These are phyloP conservation scores for Sanguinoderma infundibulare DNA, from an alignment of 1,284 basidiomycete species.

Conservation along the genomic window DNA sequence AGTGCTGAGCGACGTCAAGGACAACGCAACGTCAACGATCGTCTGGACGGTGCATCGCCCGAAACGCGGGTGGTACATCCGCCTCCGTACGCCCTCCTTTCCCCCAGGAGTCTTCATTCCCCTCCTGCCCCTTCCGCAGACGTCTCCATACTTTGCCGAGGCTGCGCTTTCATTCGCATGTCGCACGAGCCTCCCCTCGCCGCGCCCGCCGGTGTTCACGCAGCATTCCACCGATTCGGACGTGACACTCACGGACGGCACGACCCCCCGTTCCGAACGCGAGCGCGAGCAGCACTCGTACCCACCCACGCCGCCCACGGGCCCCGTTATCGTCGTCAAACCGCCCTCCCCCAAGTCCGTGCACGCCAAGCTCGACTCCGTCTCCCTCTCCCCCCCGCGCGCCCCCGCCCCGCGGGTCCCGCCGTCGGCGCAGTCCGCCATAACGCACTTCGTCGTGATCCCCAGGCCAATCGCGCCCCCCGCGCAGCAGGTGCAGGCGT, in stretches of 20 bases:
- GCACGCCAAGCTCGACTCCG: conserved; percentile 44
- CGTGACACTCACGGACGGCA: conserved; percentile 35
- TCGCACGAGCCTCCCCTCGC: conserved; percentile 49
- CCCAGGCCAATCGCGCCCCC: conserved; percentile 46
- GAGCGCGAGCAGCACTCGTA: conserved; percentile 54
- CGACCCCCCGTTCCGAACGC: neutral
- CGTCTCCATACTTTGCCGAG: conserved; percentile 60
- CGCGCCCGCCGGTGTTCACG: conserved; percentile 13
- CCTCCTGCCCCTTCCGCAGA: conserved; percentile 57
- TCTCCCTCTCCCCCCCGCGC: conserved; percentile 21
- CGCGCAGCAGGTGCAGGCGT: conserved; percentile 36
- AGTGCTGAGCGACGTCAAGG: conserved; percentile 41
- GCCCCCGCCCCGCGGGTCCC: neutral
- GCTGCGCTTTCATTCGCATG: conserved; percentile 67
- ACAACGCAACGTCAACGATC: conserved; percentile 64
- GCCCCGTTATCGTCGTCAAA: conserved; percentile 39
- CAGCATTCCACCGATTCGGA: conserved; percentile 38
- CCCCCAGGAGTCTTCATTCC: conserved; percentile 69
- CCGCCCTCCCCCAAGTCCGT: conserved; percentile 51
- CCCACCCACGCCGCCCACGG: conserved; percentile 57
- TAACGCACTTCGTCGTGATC: conserved; percentile 63
- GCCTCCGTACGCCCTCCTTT: conserved; percentile 67
- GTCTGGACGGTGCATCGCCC: conserved; percentile 79
- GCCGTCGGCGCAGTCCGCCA: conserved; percentile 15
- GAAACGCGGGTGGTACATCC: conserved; percentile 80